Conservation (phyloP, 345 rosid genomes). For the Acer negundo region DNA sequence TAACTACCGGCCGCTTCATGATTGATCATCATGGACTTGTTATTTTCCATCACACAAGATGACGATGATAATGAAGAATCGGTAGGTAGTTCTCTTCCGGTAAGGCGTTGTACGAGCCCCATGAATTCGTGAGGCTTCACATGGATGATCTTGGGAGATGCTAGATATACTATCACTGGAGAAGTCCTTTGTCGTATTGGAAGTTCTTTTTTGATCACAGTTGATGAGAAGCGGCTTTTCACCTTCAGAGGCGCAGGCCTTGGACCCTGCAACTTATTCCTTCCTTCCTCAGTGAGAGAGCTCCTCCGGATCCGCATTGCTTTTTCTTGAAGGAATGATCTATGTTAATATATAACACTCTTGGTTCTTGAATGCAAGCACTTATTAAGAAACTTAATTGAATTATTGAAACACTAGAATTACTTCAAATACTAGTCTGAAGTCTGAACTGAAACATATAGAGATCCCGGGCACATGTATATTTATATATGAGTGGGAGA, state of each 20-base stretch:
- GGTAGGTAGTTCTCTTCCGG: conserved; percentile 33
- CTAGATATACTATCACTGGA: conserved; percentile 40
- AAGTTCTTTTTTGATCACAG: conserved; percentile 3
- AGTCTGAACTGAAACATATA: too few species aligned
- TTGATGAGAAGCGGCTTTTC: not conserved
- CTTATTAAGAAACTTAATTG: too few species aligned
- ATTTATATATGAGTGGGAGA: not conserved
- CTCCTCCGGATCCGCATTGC: not conserved
- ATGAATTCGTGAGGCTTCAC: conserved; percentile 46
- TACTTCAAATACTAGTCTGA: too few species aligned
- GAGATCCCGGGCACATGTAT: not conserved
- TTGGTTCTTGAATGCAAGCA: too few species aligned
- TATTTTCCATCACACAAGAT: not conserved
- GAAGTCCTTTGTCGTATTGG: not conserved
- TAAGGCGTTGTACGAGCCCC: conserved; percentile 51
- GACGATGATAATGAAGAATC: not conserved
- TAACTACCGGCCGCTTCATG: too few species aligned
- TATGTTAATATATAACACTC: too few species aligned
- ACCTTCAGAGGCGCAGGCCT: conserved; percentile 22
- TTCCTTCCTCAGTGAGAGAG: not conserved
- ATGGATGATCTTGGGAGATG: conserved; percentile 50
- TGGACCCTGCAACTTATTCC: conserved; percentile 17
- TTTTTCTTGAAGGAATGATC: too few species aligned
- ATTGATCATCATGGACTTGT: not conserved
- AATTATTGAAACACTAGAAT: too few species aligned